Conservation (phyloP, 768 basidiomycete species). For the Auricularia cornea region DNA sequence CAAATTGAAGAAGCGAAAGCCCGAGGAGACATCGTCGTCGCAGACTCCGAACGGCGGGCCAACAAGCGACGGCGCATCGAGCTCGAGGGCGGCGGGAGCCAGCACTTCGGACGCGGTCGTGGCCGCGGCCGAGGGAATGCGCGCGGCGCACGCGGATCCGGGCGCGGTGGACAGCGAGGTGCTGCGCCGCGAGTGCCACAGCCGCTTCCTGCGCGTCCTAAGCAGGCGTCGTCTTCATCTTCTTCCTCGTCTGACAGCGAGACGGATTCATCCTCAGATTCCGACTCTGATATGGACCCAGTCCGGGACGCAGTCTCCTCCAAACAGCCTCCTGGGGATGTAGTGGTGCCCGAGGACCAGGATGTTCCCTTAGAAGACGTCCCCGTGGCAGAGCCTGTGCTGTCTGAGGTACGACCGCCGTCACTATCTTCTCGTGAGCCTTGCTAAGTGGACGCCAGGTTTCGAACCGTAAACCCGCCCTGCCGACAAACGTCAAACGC, state of each 20-base stretch:
- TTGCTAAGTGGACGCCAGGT: too few species aligned
- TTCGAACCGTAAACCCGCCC: neutral
- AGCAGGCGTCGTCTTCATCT: neutral
- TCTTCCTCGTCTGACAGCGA: neutral
- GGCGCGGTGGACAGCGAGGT: constrained; percentile 1
- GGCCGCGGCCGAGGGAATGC: constrained; percentile 27
- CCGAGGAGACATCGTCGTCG: constrained; percentile 62
- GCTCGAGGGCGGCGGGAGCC: constrained; percentile 19
- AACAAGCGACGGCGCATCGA: constrained; percentile 36
- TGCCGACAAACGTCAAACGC: constrained; percentile 1
- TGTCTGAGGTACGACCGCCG: too few species aligned
- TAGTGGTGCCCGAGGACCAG: constrained; percentile 1
- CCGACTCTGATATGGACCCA: constrained; percentile 22
- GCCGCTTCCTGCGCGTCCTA: neutral
- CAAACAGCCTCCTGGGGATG: constrained; percentile 8
- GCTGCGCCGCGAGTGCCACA: neutral
- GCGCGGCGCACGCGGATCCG: constrained; percentile 19
- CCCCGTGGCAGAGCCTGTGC: neutral
- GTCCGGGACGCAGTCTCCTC: constrained; percentile 20
- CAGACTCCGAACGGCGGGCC: constrained; percentile 33
- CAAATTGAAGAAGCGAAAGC: constrained; percentile 70
- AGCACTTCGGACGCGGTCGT: constrained; percentile 14
- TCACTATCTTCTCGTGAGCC: too few species aligned
- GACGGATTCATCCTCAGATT: constrained; percentile 8
- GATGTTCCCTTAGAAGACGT: too few species aligned